Evolutionary conservation across 805 yeast genomes (phyloP).

Genomic region (Cyberlindnera americana): DNA sequence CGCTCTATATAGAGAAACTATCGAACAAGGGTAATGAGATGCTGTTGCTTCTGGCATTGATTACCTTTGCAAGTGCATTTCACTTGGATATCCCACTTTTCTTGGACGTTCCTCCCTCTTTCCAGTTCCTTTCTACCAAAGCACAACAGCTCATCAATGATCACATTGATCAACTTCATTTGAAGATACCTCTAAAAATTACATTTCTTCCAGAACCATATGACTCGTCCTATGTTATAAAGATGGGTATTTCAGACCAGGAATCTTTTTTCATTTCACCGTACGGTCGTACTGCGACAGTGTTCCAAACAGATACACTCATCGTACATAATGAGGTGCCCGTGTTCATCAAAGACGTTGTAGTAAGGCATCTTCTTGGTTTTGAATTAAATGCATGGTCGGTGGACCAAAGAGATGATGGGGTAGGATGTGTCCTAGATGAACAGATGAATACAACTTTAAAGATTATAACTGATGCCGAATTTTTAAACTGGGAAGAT

Average conservation of each 20-base stretch:
- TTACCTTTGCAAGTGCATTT: background rate
- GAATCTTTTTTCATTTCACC: constrained; percentile 19
- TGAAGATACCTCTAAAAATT: constrained; percentile 3
- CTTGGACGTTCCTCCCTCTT: constrained; percentile 10
- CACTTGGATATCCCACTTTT: constrained; percentile 13
- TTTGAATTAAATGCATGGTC: constrained; percentile 6
- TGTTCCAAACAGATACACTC: constrained; percentile 17
- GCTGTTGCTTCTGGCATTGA: background rate
- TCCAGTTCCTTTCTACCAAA: constrained; percentile 4
- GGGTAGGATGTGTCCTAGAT: constrained; percentile 3
- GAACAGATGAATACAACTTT: constrained; percentile 2
- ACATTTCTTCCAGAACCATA: constrained; percentile 2
- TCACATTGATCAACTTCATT: background rate
- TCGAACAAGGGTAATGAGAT: too few species aligned
- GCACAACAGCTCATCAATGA: constrained; percentile 10
- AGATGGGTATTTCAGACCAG: constrained; percentile 6
- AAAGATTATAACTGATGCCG: constrained; percentile 3
- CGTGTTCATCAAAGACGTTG: constrained; percentile 12
- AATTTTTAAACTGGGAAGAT: constrained; percentile 13
- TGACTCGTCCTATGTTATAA: constrained; percentile 3
- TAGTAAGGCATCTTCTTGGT: constrained; percentile 7
- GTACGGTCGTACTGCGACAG: constrained; percentile 3
- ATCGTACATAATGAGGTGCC: constrained; percentile 15
- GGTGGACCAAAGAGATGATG: background rate
- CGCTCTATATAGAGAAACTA: too few species aligned